Base-by-base conservation (phyloP, 2,329 filamentous ascomycete species). In the Sclerotinia subarctica region DNA sequence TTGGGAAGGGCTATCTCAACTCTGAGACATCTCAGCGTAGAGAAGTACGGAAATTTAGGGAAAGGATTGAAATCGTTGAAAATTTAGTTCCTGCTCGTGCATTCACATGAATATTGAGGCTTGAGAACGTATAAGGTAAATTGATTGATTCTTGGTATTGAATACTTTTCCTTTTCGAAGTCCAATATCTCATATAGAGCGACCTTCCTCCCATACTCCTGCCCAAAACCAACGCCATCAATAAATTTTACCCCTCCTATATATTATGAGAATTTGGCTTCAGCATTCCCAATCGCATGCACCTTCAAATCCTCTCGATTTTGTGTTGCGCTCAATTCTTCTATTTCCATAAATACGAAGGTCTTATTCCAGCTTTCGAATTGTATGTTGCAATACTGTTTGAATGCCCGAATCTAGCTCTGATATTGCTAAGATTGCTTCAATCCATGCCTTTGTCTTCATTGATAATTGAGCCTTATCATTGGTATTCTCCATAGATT, bases 401-500 rank as follows among this genome's bases (percentile, higher is more conserved):
- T 79, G 79, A 70, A 90, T 83, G 49, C 80, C 83, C n/a, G 81
- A 78, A 73, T 90, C 88, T 56, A 90, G 77, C 21, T 80, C 80
- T 44, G 82, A 79, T 57, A 81, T 74, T 2, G 76, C 80, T 53
- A 89, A 73, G 47, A 87, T 79, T n/a, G 76, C 77, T 63, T 86
- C 81, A 67, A 88, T 80, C 87, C 87, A 90, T 2, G 75, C 77
- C 17, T 76, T 76, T 2, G 83, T 82, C 78, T 85, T 88, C 69
- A 77, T 79, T 21, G 79, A 78, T 62, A 90, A 75, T 58, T 73
- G 78, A 15, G 74, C 71, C 74, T 78, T 82, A 72, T 87, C 81
- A 26, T 80, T 80, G 17, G 75, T 78, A 42, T 80, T 78, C 71
- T 80, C 74, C 49, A 81, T 77, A 29, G 82, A 79, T 66, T 82